A percentile compares a stretch with the other conserved stretches of the same genome.
Conservation (phyloP, 257 asterid species). For the Rubia yunnanensis region DNA sequence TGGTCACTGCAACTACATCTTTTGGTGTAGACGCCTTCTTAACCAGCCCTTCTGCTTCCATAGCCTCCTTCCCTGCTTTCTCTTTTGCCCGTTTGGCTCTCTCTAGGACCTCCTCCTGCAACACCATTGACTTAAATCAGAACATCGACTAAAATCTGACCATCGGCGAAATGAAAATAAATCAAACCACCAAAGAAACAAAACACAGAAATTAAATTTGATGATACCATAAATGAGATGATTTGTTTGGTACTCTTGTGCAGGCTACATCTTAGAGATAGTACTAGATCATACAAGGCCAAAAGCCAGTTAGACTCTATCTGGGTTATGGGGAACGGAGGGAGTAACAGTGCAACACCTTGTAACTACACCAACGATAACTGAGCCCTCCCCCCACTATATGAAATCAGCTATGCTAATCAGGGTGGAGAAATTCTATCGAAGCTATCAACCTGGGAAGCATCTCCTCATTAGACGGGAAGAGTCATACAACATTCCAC, state of each 20-base stretch:
- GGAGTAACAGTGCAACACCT: no score
- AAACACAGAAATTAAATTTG: neutral
- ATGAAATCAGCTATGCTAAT: neutral
- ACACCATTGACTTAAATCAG: neutral
- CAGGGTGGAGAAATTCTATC: neutral
- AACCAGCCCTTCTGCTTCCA: constrained; percentile 37
- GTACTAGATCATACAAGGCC: neutral
- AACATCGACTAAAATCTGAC: neutral
- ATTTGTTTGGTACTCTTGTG: no score
- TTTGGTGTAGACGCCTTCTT: constrained; percentile 22
- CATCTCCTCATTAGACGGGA: no score
- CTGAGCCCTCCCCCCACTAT: neutral
- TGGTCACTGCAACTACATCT: constrained; percentile 15
- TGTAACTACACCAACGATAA: neutral
- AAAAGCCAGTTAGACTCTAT: neutral
- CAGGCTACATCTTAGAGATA: no score
- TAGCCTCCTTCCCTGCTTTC: constrained; percentile 56
- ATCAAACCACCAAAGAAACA: neutral
- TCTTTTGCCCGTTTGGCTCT: constrained; percentile 77
- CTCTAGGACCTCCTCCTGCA: constrained; percentile 77
- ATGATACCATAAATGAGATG: no score
- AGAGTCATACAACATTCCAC: neutral
- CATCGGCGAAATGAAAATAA: neutral
- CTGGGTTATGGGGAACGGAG: neutral
- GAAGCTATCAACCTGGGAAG: no score